Base-by-base conservation (phyloP, 139 green algal genomes). In the Picochlorum sp. region DNA sequence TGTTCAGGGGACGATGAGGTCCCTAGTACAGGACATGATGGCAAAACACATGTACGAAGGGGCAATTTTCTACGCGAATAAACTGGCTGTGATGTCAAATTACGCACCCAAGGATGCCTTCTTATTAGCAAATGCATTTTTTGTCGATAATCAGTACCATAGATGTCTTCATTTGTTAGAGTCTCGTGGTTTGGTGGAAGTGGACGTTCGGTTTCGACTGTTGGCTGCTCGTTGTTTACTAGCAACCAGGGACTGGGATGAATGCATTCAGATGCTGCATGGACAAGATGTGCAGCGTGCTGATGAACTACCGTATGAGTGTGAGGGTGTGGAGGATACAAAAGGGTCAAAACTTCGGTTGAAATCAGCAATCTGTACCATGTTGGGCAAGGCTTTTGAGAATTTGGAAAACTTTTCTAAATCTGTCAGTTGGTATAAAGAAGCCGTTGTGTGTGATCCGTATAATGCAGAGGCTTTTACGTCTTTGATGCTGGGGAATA, bases 11-110 rank as follows among this genome's bases (percentile, higher is more conserved):
- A 59, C n/a, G 13, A 20, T 59, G 13, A 81, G 90, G 0, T 44
- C 26, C 2, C 62, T 98, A 10, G 86, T 95, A 8, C 77, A 90
- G 44, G 86, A 95, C 62, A 90, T 81, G 66, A 66, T 97, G n/a
- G 83, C 76, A 16, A 95, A 96, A 71, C 90, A 96, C 66, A 63
- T 96, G 47, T 85, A 92, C 60, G 64, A 76, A 2, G 89, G 87
- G 1, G 92, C 91, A 0, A 76, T 87, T 1, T 98, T 98, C 62
- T 97, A 91, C 49, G 92, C 91, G 1, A 92, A 98, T 65, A 98
- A 98, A 77, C 76, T 97, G 9, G 79, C 90, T 1, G 88, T 78
- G 0, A 60, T 98, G 5, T 85, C 79, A 13, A 68, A 68, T 8
- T 65, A 67, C 23, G 66, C 63, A 0, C 75, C 80, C 3, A 78